Percentiles rank a stretch among this genome's conserved stretches.
These are phyloP conservation scores for Solanum chacoense DNA, from an alignment of 305 asterid species.

Conservation along the genomic window DNA sequence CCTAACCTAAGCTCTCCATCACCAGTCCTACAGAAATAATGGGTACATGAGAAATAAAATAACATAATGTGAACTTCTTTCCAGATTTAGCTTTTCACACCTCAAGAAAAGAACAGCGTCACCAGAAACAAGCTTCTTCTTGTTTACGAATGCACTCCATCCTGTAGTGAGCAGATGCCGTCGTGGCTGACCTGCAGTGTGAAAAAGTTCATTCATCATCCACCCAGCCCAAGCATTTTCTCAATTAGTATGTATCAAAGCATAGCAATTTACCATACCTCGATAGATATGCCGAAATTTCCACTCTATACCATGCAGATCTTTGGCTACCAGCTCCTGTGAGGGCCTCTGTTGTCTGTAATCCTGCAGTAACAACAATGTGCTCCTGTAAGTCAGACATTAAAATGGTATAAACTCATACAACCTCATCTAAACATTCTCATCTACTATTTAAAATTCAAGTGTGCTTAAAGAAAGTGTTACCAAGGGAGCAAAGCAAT, in stretches of 20 bases:
- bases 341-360: constrained; percentile 91
- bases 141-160: constrained; percentile 98
- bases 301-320: constrained; percentile 88
- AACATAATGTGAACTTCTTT: background rate
- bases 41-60: constrained; percentile 2
- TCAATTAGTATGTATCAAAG: background rate
- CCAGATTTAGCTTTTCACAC: constrained; percentile 20
- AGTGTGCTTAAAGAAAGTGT: background rate
- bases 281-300: constrained; percentile 91
- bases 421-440: background rate
- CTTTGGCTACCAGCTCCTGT: constrained; percentile 91
- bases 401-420: background rate
- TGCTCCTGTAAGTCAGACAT: background rate
- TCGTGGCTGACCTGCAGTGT: constrained; percentile 82
- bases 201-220: background rate
- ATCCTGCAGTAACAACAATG: constrained; percentile 34
- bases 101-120: constrained; percentile 97
- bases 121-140: constrained; percentile 85
- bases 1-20: constrained; percentile 98
- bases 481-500: constrained; percentile 99
- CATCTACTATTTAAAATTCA: background rate
- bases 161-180: constrained; percentile 99
- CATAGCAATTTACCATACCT: constrained; percentile 28
- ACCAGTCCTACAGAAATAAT: constrained; percentile 53
- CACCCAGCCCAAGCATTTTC: background rate